Percentiles rank a stretch among this genome's conserved stretches.
These are phyloP conservation scores for Xylariaceae sp. DNA, from an alignment of 2,329 filamentous ascomycete species.

Conservation along the genomic window DNA sequence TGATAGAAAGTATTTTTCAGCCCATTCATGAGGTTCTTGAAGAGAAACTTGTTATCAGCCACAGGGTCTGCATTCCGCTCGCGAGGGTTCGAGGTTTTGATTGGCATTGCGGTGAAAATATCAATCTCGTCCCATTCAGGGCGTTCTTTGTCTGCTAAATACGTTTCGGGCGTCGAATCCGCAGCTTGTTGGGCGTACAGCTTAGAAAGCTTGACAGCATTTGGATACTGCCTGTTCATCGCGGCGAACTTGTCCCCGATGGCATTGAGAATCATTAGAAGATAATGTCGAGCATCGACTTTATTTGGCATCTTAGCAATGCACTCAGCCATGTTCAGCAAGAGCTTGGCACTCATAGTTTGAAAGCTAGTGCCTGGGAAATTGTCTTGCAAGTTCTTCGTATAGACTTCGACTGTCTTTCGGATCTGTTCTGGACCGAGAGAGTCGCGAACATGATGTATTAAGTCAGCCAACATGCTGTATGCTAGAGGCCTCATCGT, in stretches of 20 bases:
- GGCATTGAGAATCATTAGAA: slow-evolving; percentile 96
- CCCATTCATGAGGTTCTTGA: slow-evolving; percentile 94
- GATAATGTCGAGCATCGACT: slow-evolving; percentile 89
- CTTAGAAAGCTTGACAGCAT: slow-evolving; percentile 91
- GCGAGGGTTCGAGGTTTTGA: slow-evolving; percentile 90
- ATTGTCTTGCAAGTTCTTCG: slow-evolving; percentile 91
- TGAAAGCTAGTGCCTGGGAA: slow-evolving; percentile 98
- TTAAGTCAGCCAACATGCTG: slow-evolving; percentile 97
- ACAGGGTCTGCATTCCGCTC: slow-evolving; percentile 91
- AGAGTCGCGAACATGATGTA: slow-evolving; percentile 94
- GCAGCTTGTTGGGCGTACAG: slow-evolving; percentile 75
- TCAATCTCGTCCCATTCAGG: slow-evolving; percentile 99
- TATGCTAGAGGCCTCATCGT: slow-evolving; percentile 95
- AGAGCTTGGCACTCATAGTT: slow-evolving; percentile 97
- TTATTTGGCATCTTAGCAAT: slow-evolving; percentile 95
- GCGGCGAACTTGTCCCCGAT: slow-evolving; percentile 98
- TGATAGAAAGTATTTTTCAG: slow-evolving; percentile 97
- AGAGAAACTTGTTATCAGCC: slow-evolving; percentile 95
- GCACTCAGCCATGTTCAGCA: slow-evolving; percentile 97
- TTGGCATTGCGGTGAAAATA: slow-evolving; percentile 94
- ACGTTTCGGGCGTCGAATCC: slow-evolving; percentile 71
- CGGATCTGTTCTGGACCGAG: slow-evolving; percentile 89
- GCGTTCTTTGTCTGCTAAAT: slow-evolving; percentile 80
- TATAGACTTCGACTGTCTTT: slow-evolving; percentile 96
- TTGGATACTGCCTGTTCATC: slow-evolving; percentile 96